Evolutionary conservation across 2,329 filamentous ascomycete species (phyloP), one percentile per base, ranked within the genome.

Genomic region (Dactylellina sp.): DNA sequence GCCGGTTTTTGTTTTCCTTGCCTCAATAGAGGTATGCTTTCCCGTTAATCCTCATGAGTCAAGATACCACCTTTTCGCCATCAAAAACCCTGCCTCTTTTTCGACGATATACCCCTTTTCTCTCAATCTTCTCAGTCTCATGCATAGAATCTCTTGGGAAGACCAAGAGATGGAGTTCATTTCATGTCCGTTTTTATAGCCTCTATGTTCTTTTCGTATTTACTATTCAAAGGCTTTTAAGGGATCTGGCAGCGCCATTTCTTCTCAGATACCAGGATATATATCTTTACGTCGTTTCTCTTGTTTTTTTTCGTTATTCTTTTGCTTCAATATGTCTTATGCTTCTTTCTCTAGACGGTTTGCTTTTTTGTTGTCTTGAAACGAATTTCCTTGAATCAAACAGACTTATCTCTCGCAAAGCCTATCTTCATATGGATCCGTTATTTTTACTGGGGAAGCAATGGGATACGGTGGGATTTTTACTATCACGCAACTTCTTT

Each of bases 251-350:
- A 63, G 61, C 46, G 63, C 65, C 56, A 68, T 64, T 39, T 64
- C 60, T 57, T 71, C 53, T 65, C 60, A 55, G 68, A 72, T 72
- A 72, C 68, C 60, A 72, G 53, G 60, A 65, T 64, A 72, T 72
- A 72, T 65, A 42, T 61, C n/a, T 9, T 59, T 37, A 22, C 14
- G 20, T 22, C 14, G 25, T 59, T 59, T 55, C 32, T 57, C 46
- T 1, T 37, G 22, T 57, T 64, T 14, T 28, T 40, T 35, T 32
- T 71, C 53, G 28, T 44, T 53, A 22, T 14, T 57, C 35, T 57
- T 71, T 37, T 44, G 7, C 12, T n/a, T 53, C 52, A 28, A 37
- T 50, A n/a, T 24, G 40, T n/a, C 46, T 62, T 49, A 1, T n/a
- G n/a, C n/a, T n/a, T n/a, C n/a, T 16, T 49, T 28, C 46, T 60